Conservation (phyloP, 441 rosid genomes). For the Sinapis alba region DNA sequence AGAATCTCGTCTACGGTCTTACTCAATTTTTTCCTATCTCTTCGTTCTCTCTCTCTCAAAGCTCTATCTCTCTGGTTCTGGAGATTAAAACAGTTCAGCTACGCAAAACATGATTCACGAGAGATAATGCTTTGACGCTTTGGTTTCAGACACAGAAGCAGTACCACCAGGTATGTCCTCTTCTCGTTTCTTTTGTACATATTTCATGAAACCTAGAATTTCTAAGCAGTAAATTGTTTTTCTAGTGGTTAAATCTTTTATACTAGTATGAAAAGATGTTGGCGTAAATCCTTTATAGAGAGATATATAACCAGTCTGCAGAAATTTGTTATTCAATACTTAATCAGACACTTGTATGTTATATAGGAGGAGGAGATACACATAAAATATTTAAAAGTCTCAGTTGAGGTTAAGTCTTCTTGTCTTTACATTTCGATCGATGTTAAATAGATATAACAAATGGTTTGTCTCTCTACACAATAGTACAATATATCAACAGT, state of each 20-base stretch:
- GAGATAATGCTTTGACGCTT: neutral
- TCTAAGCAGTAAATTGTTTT: neutral
- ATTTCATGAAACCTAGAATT: neutral
- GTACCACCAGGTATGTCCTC: conserved; percentile 29
- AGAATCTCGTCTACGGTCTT: neutral
- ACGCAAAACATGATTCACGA: neutral
- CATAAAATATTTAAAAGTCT: neutral
- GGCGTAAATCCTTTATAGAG: neutral
- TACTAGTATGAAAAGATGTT: neutral
- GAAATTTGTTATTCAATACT: neutral
- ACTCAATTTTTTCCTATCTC: neutral
- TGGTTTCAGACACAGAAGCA: neutral
- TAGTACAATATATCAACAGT: conserved; percentile 8
- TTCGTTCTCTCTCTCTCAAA: neutral
- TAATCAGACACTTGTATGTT: neutral
- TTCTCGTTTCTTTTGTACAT: conserved; percentile 6
- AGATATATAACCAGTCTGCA: neutral
- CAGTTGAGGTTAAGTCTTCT: neutral
- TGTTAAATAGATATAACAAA: conserved; percentile 2
- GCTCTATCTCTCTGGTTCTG: too few species aligned
- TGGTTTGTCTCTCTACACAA: conserved; percentile 10
- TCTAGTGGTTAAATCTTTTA: neutral
- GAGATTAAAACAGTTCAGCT: neutral
- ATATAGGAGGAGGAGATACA: neutral
- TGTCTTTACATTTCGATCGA: neutral